Base-by-base conservation (phyloP, 2,329 filamentous ascomycete genomes). In the Neophaeococcomyces mojaviensis region DNA sequence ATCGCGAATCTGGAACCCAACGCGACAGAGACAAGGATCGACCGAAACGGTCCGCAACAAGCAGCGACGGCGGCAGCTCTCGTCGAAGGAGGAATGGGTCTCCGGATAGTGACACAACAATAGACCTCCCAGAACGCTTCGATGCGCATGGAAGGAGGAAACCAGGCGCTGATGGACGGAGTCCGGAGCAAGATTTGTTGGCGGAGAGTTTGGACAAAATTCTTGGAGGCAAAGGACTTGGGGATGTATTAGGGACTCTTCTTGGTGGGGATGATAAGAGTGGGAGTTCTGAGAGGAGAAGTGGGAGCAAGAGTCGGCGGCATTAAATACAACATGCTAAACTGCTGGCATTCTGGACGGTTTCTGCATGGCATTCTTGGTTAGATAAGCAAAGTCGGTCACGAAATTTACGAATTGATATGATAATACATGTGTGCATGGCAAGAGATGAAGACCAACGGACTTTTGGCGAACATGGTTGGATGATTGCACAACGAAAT, bases 61-160 rank as follows among this genome's bases (percentile, higher is more conserved):
- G 18, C 12, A 30, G 19, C 13, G 6, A 26, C 12, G 43, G 32
- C 10, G 31, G 39, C 33, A 48, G 47, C 28, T 47, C 48, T 33
- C 53, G 46, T 26, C 53, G 38, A 30, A 45, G 42, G 46, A 53
- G 50, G 38, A 38, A 44, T n/a, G 26, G 16, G 6, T 47, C 55
- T 15, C 47, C 58, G 4, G 64, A 66, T 32, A 70, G 68, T 2
- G 68, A 71, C 43, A 62, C 64, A 13, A 71, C 68, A 1, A 57
- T 70, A 24, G 68, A 71, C 10, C 51, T 71, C 2, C 68, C 68
- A 4, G 59, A 65, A 24, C 62, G 68, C 5, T 71, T 71, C 49
- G 68, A 71, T 49, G 57, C 61, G 10, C 55, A 67, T 9, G 68
- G 68, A 6, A 59, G 60, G 32, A 63, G 58, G 32, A 60, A 68